phyloP scores from a whole-genome alignment of 176 grass and related monocot genomes.

The Aegilops longissima region DNA sequence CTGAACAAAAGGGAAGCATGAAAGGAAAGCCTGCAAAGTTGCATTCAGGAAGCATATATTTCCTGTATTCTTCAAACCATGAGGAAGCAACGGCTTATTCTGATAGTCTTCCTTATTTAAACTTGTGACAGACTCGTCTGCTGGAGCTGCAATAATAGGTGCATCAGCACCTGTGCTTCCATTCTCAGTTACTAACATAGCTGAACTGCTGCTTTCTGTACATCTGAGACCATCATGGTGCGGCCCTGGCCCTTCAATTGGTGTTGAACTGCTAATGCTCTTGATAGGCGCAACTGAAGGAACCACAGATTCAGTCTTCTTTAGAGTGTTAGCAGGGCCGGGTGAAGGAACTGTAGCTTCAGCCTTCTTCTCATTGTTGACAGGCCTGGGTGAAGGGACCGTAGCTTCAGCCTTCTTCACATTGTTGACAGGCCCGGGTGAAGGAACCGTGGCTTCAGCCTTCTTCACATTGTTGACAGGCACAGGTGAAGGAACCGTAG shows the following conservation, averaged over 20 bases:
- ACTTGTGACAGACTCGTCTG: conserved; percentile 11
- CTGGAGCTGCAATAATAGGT: conserved; percentile 29
- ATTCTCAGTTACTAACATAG: conserved; percentile 42
- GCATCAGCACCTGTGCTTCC: conserved; percentile 35
- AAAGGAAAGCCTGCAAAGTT: conserved; percentile 84
- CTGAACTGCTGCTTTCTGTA: conserved; percentile 25
- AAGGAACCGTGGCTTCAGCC: neutral
- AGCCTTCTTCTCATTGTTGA: neutral
- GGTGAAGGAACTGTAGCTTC: neutral
- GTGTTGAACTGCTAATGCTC: conserved; percentile 14
- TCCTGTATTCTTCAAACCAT: conserved; percentile 91
- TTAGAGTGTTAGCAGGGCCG: conserved; percentile 10
- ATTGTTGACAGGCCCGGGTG: neutral
- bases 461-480: conserved; percentile 1
- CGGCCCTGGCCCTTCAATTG: neutral
- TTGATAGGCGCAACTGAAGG: conserved; percentile 9
- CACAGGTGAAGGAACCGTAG: neutral
- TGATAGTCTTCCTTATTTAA: conserved; percentile 39
- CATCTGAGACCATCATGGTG: neutral
- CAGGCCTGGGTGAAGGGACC: neutral
- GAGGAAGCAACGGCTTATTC: conserved; percentile 60
- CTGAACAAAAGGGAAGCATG: conserved; percentile 76
- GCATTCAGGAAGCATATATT: conserved; percentile 97
- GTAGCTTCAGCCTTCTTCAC: neutral
- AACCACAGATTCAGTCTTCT: conserved; percentile 27